phyloP scores from a whole-genome alignment of 495 filamentous ascomycete genomes.

The Penicillium coprophilum region DNA sequence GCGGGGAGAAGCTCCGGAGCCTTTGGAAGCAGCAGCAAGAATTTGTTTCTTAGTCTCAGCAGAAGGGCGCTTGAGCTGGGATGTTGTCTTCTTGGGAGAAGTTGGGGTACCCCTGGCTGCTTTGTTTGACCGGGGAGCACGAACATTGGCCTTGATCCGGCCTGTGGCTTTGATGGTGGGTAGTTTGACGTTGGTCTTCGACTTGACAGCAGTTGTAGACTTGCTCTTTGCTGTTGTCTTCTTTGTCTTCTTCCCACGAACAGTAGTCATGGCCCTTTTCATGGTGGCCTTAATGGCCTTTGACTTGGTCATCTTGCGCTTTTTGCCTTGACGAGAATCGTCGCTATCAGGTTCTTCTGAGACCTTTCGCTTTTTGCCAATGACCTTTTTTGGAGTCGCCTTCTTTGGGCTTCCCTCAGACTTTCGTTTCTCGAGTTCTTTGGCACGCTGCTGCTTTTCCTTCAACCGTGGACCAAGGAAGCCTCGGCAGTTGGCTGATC shows the following conservation, averaged over 20 bases:
- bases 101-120: conserved; percentile 20
- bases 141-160: background rate
- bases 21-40: conserved; percentile 29
- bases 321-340: conserved; percentile 33
- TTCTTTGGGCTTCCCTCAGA: conserved; percentile 48
- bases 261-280: conserved; percentile 34
- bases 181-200: conserved; percentile 27
- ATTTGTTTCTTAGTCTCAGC: conserved; percentile 38
- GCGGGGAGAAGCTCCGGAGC: conserved; percentile 20
- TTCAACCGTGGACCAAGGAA: conserved; percentile 73
- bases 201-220: conserved; percentile 19
- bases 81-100: conserved; percentile 21
- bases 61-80: conserved; percentile 36
- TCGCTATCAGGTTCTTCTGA: conserved; percentile 23
- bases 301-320: conserved; percentile 34
- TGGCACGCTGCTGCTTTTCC: conserved; percentile 45
- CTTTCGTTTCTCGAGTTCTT: conserved; percentile 39
- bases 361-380: conserved; percentile 36
- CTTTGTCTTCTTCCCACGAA: conserved; percentile 22
- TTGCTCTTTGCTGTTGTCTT: conserved; percentile 20
- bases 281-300: conserved; percentile 40
- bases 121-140: conserved; percentile 3
- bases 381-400: conserved; percentile 13
- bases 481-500: conserved; percentile 71
- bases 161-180: conserved; percentile 22